Evolutionary conservation across 331 rosid species (phyloP).

Genomic region (Telfairia occidentalis): DNA sequence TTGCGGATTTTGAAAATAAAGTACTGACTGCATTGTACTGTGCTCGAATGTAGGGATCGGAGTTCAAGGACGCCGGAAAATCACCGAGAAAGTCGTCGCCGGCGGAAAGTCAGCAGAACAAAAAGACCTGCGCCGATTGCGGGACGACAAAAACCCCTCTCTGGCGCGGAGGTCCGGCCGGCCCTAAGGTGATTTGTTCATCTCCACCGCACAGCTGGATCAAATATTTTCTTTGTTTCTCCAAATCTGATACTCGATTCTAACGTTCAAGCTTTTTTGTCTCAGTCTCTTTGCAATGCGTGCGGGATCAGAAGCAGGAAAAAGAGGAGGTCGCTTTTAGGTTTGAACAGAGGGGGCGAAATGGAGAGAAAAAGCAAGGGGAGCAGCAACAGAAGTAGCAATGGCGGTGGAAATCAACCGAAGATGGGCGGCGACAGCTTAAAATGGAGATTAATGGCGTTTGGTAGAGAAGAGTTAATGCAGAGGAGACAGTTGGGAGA

Average conservation of each 20-base stretch:
- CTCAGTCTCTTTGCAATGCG: conserved; percentile 83
- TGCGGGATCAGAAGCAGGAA: conserved; percentile 97
- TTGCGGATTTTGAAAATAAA: not conserved
- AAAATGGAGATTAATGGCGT: conserved; percentile 1
- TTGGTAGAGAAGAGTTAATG: conserved; percentile 2
- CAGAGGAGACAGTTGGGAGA: conserved; percentile 9
- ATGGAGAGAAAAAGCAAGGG: conserved; percentile 40
- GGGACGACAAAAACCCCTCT: conserved; percentile 27
- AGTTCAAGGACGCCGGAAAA: not conserved
- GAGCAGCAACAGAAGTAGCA: conserved; percentile 6
- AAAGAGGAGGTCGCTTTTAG: conserved; percentile 69
- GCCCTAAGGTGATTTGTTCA: conserved; percentile 24
- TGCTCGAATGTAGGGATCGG: conserved; percentile 4
- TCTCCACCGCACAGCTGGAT: not conserved
- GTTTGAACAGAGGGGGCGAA: conserved; percentile 35
- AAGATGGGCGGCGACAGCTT: not conserved
- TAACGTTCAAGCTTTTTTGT: not conserved
- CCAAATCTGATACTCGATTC: not conserved
- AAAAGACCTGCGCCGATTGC: conserved; percentile 24
- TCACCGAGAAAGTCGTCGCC: not conserved
- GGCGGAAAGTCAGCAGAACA: not conserved
- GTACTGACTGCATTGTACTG: not conserved
- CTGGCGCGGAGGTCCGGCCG: conserved; percentile 40
- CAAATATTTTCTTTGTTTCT: not conserved
- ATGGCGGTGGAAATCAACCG: not conserved